Evolutionary conservation across 345 rosid species (phyloP), one percentile per base, ranked within the genome.

Genomic region (Eucalyptus marginata): DNA sequence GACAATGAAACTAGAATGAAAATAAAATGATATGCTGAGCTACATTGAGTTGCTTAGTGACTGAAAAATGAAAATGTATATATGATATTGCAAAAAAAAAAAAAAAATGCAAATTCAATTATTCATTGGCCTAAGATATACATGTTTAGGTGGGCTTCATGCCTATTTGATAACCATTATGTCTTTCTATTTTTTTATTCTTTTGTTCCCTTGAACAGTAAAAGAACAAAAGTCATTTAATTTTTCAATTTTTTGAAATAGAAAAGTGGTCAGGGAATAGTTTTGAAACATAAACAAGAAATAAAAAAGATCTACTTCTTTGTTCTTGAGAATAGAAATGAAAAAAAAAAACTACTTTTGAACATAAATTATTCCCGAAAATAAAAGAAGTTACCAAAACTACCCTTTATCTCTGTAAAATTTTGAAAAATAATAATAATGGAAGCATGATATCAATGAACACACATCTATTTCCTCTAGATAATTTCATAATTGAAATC

Each of bases 241-340:
- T 13, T 62, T 62, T 62, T 62, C 3, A 13, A 13, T 29, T 62
- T 7, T 13, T 1, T 1, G 0, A 6, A 29, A 62, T 62, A 29
- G 2, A 13, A 27, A 13, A 7, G 10, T 62, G 3, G 4, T 14
- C 0, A 7, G 1, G 0, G 3, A 62, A 29, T 29, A 29, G 1
- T 13, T 62, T 64, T 29, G 5, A 31, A 29, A 64, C 2, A 13
- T 0, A 64, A 29, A 7, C 0, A 64, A 64, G 0, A 29, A 7
- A 0, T 52, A 3, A 52, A 52, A 51, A 3, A 18, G 24, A 52
- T 7, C 0, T 52, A 3, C 5, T 29, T 29, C 1, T 64, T 64
- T 13, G 10, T 64, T 29, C 3, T 29, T 4, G 5, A 13, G 9
- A 29, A 62, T 5, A 52, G 0, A 51, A 52, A 52, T 18, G 56